Base-by-base conservation (phyloP, 805 yeast species). In the Lipomyces japonicus region DNA sequence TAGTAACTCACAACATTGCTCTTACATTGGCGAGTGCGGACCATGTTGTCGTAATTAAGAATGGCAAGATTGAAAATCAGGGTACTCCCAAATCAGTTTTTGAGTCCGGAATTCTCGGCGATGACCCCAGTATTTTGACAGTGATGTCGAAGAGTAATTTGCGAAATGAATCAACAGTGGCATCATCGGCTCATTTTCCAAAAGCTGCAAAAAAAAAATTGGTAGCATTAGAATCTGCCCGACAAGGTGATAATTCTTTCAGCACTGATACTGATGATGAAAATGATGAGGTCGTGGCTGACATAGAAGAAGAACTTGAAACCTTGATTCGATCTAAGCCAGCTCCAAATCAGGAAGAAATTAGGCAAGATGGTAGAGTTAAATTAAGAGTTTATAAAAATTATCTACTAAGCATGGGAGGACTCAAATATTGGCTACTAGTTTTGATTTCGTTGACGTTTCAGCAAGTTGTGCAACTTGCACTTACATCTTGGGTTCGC, bases 1-100 rank as follows among this genome's bases (percentile, higher is more conserved):
- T 91, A 60, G 97, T 93, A 2, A 86, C 97, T 3, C 98, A 91
- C 71, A 91, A 93, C 64, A 88, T 90, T 58, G 88, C 97, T 0
- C 74, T 91, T 61, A 86, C 97, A 12, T 75, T 89, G 44, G 82
- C 79, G 60, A 80, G 81, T 57, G 97, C 97, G 9, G 84, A 80
- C n/a, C 78, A 78, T 74, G 85, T 90, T 39, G 79, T 90, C 44
- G 75, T 84, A 7, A 75, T 91, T 82, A 87, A 85, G 32, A 86
- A 89, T 63, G 98, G 98, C 62, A 76, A 81, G 57, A 75, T 91
- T 34, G 75, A 76, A 53, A 77, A 76, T 21, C 91, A 85, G 67
- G 97, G 97, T 42, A 63, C 82, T 5, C 93, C 96, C 3, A 76
- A 77, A 23, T 76, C 75, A 10, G 72, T 91, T 49, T 74, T 82